Percentiles rank a stretch among this genome's conserved stretches.
These are phyloP conservation scores for Aspergillus pseudonomiae DNA, from an alignment of 2,329 filamentous ascomycete genomes.

Conservation along the genomic window DNA sequence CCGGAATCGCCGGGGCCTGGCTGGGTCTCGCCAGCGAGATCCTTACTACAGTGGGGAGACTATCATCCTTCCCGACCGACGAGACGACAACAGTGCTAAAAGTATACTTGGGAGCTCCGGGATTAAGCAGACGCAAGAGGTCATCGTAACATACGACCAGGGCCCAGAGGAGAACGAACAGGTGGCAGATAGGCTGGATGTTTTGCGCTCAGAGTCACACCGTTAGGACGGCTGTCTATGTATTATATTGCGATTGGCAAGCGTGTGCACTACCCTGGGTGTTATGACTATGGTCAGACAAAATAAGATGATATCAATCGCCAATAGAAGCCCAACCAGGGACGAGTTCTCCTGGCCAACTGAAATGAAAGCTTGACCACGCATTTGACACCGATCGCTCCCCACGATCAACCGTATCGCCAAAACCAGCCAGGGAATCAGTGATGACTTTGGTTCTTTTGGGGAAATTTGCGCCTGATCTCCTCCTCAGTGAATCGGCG, in stretches of 20 bases:
- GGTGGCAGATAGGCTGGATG: background rate
- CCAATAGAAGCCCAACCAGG: background rate
- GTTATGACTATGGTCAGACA: background rate
- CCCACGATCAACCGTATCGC: background rate
- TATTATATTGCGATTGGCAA: background rate
- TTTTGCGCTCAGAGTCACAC: background rate
- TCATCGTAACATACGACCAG: background rate
- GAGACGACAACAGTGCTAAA: background rate
- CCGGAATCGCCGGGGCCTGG: background rate
- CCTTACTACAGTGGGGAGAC: background rate
- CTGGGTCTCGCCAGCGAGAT: background rate
- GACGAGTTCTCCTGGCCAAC: background rate
- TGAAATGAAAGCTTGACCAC: background rate
- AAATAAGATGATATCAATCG: background rate
- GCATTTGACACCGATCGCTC: background rate
- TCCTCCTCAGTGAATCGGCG: slow-evolving; percentile 51
- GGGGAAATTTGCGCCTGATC: background rate
- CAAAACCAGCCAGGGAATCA: background rate
- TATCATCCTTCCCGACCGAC: background rate
- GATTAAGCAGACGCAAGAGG: background rate
- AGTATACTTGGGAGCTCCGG: background rate
- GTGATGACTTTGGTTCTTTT: background rate
- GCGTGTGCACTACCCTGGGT: background rate
- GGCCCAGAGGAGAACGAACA: background rate
- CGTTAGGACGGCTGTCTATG: background rate